Base-by-base conservation (phyloP, 164 flowering plant species). In the Tetracentron sinense region DNA sequence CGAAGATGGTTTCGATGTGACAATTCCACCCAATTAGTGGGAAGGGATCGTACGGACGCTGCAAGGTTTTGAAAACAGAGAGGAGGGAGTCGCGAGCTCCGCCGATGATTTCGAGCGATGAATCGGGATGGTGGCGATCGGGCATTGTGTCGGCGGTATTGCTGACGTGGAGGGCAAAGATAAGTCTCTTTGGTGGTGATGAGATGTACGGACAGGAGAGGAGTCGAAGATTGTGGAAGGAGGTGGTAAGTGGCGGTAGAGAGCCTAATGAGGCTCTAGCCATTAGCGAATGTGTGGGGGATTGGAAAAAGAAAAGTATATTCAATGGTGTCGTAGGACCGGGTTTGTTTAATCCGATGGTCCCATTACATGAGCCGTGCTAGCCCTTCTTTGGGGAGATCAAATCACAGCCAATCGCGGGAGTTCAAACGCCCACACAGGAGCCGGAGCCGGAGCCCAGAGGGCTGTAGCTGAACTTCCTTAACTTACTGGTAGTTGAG, bases 1-100 rank as follows among this genome's bases (percentile, higher is more conserved):
- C 95, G 68, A 87, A 89, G 51, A 94, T 87, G 25, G 98, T 94
- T 83, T 94, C 98, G 44, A 85, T 62, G 80, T 94, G 98, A 51
- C 89, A 61, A 67, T 84, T 87, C 78, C 78, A 81, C 11, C 79
- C 81, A 42, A 90, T 20, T 2, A 90, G 0, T 1, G 97, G 97
- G 48, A 80, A 89, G 1, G 92, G 83, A 1, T 53, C 54, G 83
- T 89, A 90, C 16, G 94, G 88, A 6, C 59, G 76, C n/a, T 58
- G 58, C 23, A 83, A 61, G 51, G 74, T 46, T 25, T 75, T 68
- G 57, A 90, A 61, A 0, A 69, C 75, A 0, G 90, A 77, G 29
- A 83, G 81, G 68, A 76, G 67, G 0, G 63, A 44, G 46, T 80
- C 79, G 33, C 63, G 53, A 21, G 71, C 85, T 15, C 90, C 93